Conservation (phyloP, 2,329 filamentous ascomycete species). For the Talaromyces sp. region DNA sequence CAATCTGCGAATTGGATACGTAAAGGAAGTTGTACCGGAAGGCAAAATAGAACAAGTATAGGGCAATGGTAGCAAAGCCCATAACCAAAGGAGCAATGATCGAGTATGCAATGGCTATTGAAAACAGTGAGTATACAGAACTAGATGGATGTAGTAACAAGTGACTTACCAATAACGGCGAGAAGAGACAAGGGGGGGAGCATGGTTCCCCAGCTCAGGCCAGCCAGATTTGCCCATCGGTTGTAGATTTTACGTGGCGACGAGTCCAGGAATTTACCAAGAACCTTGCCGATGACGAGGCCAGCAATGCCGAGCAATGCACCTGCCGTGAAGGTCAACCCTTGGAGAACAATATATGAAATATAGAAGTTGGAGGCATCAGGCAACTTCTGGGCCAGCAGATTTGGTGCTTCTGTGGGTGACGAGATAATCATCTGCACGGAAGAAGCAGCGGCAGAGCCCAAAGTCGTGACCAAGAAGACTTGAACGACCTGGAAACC, state of each 20-base stretch:
- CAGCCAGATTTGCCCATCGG: slow-evolving; percentile 69
- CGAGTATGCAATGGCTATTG: slow-evolving; percentile 72
- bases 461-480: slow-evolving; percentile 79
- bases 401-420: slow-evolving; percentile 56
- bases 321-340: slow-evolving; percentile 70
- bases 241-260: slow-evolving; percentile 77
- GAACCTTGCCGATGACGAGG: slow-evolving; percentile 66
- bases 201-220: slow-evolving; percentile 77
- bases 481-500: slow-evolving; percentile 69
- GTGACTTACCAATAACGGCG: slow-evolving; percentile 65
- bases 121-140: neutral
- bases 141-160: neutral
- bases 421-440: slow-evolving; percentile 58
- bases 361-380: slow-evolving; percentile 91
- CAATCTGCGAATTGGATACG: slow-evolving; percentile 74
- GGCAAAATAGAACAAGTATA: slow-evolving; percentile 77
- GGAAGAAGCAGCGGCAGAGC: slow-evolving; percentile 72
- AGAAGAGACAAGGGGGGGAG: slow-evolving; percentile 79
- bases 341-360: slow-evolving; percentile 90
- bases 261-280: slow-evolving; percentile 69
- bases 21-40: slow-evolving; percentile 90
- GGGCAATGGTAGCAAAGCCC: slow-evolving; percentile 72
- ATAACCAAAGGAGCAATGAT: slow-evolving; percentile 82
- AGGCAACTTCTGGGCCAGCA: slow-evolving; percentile 72
- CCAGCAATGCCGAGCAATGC: slow-evolving; percentile 70